Conservation (phyloP, 805 yeast species). For the Pichia californica region DNA sequence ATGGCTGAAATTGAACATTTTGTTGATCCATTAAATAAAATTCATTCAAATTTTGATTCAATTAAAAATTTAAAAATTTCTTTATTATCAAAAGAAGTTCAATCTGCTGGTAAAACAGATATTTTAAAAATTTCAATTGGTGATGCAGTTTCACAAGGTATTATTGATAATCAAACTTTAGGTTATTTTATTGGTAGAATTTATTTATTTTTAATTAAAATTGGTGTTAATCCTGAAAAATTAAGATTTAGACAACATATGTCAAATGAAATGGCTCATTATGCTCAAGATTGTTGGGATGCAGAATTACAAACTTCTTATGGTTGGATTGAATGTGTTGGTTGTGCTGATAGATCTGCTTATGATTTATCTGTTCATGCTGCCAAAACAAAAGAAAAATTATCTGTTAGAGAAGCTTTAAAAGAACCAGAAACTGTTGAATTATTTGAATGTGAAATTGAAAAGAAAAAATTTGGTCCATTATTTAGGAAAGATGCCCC, state of each 20-base stretch:
- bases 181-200: conserved; percentile 97
- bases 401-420: conserved; percentile 88
- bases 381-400: conserved; percentile 89
- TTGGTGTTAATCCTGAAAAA: conserved; percentile 82
- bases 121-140: conserved; percentile 65
- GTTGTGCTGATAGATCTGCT: conserved; percentile 99
- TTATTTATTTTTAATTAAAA: conserved; percentile 71
- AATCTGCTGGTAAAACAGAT: conserved; percentile 76
- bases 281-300: conserved; percentile 99
- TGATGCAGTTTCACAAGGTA: conserved; percentile 79
- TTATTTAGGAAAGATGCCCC: conserved; percentile 97
- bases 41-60: conserved; percentile 72
- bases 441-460: conserved; percentile 75
- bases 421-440: conserved; percentile 81
- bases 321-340: conserved; percentile 99
- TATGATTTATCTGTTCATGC: conserved; percentile 94
- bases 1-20: conserved; percentile 99
- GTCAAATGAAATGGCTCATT: conserved; percentile 99
- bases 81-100: conserved; percentile 82
- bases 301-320: conserved; percentile 93
- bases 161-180: conserved; percentile 94
- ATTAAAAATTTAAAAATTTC: conserved; percentile 66
- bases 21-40: conserved; percentile 87
- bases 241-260: conserved; percentile 97
- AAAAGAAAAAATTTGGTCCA: conserved; percentile 96